Evolutionary conservation across 2,329 filamentous ascomycete genomes (phyloP), one percentile per base, ranked within the genome.

Genomic region (Exserohilum rostratum): DNA sequence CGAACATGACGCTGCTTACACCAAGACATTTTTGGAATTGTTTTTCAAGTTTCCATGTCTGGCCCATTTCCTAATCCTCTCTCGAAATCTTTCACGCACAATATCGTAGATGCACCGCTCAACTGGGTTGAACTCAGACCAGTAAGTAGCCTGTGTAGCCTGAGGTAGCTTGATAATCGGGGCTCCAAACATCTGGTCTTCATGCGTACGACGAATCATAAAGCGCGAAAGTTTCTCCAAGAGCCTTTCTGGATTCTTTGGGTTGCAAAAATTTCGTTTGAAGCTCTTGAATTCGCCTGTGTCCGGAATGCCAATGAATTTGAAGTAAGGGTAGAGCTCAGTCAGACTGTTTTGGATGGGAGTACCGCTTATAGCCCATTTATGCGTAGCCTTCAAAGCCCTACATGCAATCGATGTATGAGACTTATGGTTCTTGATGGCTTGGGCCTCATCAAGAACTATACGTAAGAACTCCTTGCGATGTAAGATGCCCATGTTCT

Each of bases 391-490:
- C 44, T 71, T 71, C 2, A 81, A 57, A 1, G 68, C 74, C 2
- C 77, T 75, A 55, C 79, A 82, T 3, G 80, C 80, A 31, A 80
- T 66, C 0, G 76, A 79, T 0, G 78, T 82, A 3, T 71, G 67
- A 1, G 67, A 61, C 0, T 51, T 51, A 5, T 77, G 69, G 27
- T 84, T 86, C 56, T 85, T 86, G 55, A 87, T 84, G 0, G 61
- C 62, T 45, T 86, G 84, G 0, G 80, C 83, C 61, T 87, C 85
- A 40, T 87, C 85, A 0, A 87, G 70, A 1, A 87, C 77, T 3
- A 87, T 55, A 1, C 85, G 72, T 35, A 82, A 78, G 74, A 72
- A 75, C 10, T 52, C 33, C 43, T 72, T 69, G 9, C 62, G 52
- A 43, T 76, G 74, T 1, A 76, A 53, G 2, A 64, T 37, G 0